Evolutionary conservation across 345 rosid genomes (phyloP).

Genomic region (Streptanthus diversifolius): DNA sequence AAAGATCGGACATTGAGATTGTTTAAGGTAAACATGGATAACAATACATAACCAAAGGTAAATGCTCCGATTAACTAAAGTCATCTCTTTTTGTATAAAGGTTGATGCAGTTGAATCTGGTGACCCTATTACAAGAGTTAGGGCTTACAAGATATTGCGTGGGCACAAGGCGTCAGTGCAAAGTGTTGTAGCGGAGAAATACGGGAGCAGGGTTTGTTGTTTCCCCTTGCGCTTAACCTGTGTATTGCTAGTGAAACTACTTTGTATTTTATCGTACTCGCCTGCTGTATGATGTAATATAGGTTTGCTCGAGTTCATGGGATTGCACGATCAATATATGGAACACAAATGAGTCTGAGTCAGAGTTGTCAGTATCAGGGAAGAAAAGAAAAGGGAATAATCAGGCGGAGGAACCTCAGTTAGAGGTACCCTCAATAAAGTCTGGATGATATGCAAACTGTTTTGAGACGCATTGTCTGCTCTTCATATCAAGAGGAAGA

Average conservation of each 20-base stretch:
- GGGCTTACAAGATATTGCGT: constrained; percentile 69
- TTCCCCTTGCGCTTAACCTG: constrained; percentile 1
- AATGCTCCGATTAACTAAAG: constrained; percentile 6
- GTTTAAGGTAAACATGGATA: constrained; percentile 70
- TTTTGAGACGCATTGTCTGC: neutral
- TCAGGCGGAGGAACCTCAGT: constrained; percentile 54
- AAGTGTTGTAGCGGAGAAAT: constrained; percentile 61
- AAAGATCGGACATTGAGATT: constrained; percentile 87
- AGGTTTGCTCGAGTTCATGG: constrained; percentile 98
- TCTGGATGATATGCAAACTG: neutral
- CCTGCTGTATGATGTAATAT: constrained; percentile 6
- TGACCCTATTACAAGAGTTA: constrained; percentile 45
- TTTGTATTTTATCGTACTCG: neutral
- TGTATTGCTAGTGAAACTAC: constrained; percentile 1
- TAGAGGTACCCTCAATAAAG: constrained; percentile 51
- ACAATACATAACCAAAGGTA: neutral
- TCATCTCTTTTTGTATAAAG: constrained; percentile 39
- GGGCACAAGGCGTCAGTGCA: constrained; percentile 90
- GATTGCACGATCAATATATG: constrained; percentile 84
- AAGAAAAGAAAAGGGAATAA: constrained; percentile 85
- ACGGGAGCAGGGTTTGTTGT: constrained; percentile 65
- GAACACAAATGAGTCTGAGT: constrained; percentile 51
- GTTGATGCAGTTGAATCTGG: constrained; percentile 43
- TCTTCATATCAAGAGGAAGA: neutral
- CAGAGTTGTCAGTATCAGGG: constrained; percentile 49